Conservation (phyloP, 164 flowering plant species). For the Platanus orientalis region DNA sequence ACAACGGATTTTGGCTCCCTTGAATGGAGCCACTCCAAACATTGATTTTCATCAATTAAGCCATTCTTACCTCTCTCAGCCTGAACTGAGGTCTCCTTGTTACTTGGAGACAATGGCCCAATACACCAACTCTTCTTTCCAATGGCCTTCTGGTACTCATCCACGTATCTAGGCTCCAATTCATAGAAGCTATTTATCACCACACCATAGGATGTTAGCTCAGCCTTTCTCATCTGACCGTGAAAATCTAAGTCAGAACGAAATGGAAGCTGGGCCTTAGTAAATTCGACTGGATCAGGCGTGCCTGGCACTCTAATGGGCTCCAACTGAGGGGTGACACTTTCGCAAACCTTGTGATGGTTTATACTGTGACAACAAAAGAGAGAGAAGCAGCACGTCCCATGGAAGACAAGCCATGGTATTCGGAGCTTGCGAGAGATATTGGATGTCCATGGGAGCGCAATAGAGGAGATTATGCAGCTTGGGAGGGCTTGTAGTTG, state of each 20-base stretch:
- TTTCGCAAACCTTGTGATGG: constrained; percentile 16
- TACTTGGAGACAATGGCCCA: constrained; percentile 43
- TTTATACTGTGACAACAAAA: constrained; percentile 14
- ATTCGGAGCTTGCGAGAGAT: constrained; percentile 28
- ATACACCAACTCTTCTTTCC: constrained; percentile 32
- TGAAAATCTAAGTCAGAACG: not conserved
- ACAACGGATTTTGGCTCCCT: constrained; percentile 24
- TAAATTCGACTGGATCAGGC: constrained; percentile 30
- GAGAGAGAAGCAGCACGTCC: constrained; percentile 27
- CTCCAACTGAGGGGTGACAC: constrained; percentile 19
- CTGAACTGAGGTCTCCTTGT: constrained; percentile 22
- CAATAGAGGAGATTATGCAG: too few species aligned
- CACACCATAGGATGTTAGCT: constrained; percentile 24
- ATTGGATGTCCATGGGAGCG: too few species aligned
- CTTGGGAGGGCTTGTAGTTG: too few species aligned
- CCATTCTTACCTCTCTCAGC: constrained; percentile 35
- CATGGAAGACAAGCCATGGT: too few species aligned
- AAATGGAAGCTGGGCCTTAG: constrained; percentile 28
- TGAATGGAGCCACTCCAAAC: constrained; percentile 39
- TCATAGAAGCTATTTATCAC: constrained; percentile 38
- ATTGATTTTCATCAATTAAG: constrained; percentile 15
- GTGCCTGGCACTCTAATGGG: constrained; percentile 30
- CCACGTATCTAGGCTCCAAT: constrained; percentile 27
- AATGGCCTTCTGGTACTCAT: constrained; percentile 20
- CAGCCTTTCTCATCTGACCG: constrained; percentile 9